These are phyloP conservation scores for Hyphochytrium catenoides DNA, from an alignment of 352 stramenopile species.

Conservation along the genomic window DNA sequence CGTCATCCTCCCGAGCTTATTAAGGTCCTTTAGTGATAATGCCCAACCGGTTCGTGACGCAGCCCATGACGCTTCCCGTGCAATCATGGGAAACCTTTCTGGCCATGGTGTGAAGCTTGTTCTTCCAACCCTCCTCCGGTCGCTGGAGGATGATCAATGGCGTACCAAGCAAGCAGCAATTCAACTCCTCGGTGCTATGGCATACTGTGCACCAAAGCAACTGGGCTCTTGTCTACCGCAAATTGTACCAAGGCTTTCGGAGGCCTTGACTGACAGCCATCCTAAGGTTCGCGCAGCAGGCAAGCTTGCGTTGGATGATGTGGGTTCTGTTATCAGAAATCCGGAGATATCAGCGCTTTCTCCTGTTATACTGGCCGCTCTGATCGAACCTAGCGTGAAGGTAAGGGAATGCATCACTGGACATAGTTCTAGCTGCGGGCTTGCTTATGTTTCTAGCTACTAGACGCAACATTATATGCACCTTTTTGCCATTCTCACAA, in stretches of 20 bases:
- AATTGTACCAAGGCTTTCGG: conserved; percentile 93
- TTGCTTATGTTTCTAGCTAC: too few species aligned
- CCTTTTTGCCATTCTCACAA: too few species aligned
- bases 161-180: conserved; percentile 97
- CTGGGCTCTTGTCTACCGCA: conserved; percentile 91
- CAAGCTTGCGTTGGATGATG: conserved; percentile 83
- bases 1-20: conserved; percentile 90
- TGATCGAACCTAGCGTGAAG: conserved; percentile 80
- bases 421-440: neutral
- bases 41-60: conserved; percentile 88
- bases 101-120: conserved; percentile 97
- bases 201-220: conserved; percentile 94
- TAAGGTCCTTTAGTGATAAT: conserved; percentile 91
- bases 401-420: conserved; percentile 8
- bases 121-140: conserved; percentile 84
- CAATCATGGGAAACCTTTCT: conserved; percentile 97
- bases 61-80: conserved; percentile 72
- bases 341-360: conserved; percentile 93
- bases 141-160: conserved; percentile 80
- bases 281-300: conserved; percentile 90
- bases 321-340: conserved; percentile 94
- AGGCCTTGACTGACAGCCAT: conserved; percentile 92
- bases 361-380: conserved; percentile 70
- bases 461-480: too few species aligned
- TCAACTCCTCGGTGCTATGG: conserved; percentile 87